Evolutionary conservation across 495 filamentous ascomycete species (phyloP).

Genomic region (Polyplosphaeria fusca): DNA sequence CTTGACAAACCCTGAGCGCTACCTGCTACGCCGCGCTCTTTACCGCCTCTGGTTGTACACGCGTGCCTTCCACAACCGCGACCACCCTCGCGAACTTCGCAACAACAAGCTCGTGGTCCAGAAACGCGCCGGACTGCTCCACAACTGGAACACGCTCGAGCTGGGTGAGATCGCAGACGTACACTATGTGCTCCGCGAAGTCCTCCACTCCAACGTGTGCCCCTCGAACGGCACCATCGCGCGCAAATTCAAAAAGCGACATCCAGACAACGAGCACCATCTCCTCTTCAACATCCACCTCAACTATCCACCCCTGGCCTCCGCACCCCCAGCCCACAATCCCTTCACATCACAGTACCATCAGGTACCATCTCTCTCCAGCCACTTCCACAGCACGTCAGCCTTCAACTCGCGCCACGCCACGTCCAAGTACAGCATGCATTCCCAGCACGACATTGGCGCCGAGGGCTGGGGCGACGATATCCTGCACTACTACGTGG

Average conservation of each 20-base stretch:
- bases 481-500: conserved; percentile 60
- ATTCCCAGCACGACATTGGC: conserved; percentile 41
- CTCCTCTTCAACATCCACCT: conserved; percentile 54
- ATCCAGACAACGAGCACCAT: conserved; percentile 49
- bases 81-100: conserved; percentile 50
- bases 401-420: conserved; percentile 16
- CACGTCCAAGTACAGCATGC: conserved; percentile 22
- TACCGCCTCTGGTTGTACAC: conserved; percentile 68
- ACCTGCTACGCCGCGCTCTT: conserved; percentile 61
- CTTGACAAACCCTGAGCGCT: conserved; percentile 54
- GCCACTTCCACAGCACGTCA: conserved; percentile 42
- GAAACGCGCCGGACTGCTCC: conserved; percentile 53
- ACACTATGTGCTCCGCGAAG: conserved; percentile 48
- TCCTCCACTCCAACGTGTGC: conserved; percentile 55
- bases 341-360: conserved; percentile 28
- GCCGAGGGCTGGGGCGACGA: conserved; percentile 62
- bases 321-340: conserved; percentile 10
- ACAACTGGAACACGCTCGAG: conserved; percentile 54
- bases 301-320: conserved; percentile 44
- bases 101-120: conserved; percentile 44
- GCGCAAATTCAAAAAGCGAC: conserved; percentile 56
- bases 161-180: conserved; percentile 58
- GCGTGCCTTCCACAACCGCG: conserved; percentile 54
- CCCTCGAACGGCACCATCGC: conserved; percentile 60
- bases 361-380: conserved; percentile 15